Evolutionary conservation across 768 basidiomycete species (phyloP).

Genomic region (Gautieria morchelliformis): DNA sequence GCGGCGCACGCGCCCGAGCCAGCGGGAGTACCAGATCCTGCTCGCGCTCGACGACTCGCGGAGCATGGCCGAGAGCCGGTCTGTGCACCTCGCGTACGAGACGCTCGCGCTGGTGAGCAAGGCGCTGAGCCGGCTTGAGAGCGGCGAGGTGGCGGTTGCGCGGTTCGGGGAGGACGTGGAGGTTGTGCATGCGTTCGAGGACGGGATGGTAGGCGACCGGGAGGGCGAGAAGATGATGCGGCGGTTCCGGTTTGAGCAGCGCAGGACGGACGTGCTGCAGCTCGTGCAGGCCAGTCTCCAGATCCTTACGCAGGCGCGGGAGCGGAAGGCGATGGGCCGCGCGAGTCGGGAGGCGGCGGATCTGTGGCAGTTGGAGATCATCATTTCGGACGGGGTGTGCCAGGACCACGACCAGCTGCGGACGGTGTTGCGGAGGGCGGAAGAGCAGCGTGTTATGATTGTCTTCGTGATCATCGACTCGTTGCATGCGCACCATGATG

Average conservation of each 20-base stretch:
- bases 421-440: constrained; percentile 70
- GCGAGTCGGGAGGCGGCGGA: constrained; percentile 59
- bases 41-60: constrained; percentile 93
- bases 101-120: constrained; percentile 88
- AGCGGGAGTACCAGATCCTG: constrained; percentile 91
- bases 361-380: constrained; percentile 95
- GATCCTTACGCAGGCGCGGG: constrained; percentile 69
- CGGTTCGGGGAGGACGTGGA: constrained; percentile 86
- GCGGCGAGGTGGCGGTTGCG: constrained; percentile 88
- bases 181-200: constrained; percentile 78
- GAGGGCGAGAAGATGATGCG: constrained; percentile 73
- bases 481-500: constrained; percentile 40
- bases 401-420: constrained; percentile 87
- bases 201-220: constrained; percentile 71
- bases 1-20: constrained; percentile 85
- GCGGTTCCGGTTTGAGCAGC: constrained; percentile 84
- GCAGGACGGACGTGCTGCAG: constrained; percentile 75
- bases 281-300: constrained; percentile 72
- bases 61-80: constrained; percentile 91
- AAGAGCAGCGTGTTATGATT: constrained; percentile 86
- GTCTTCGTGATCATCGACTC: constrained; percentile 96
- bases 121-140: constrained; percentile 84
- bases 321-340: constrained; percentile 41
- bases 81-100: constrained; percentile 88
- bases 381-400: constrained; percentile 98